A percentile compares a stretch with the other conserved stretches of the same genome.
phyloP scores from a whole-genome alignment of 1,284 basidiomycete species.

The Ceratobasidium sp. region DNA sequence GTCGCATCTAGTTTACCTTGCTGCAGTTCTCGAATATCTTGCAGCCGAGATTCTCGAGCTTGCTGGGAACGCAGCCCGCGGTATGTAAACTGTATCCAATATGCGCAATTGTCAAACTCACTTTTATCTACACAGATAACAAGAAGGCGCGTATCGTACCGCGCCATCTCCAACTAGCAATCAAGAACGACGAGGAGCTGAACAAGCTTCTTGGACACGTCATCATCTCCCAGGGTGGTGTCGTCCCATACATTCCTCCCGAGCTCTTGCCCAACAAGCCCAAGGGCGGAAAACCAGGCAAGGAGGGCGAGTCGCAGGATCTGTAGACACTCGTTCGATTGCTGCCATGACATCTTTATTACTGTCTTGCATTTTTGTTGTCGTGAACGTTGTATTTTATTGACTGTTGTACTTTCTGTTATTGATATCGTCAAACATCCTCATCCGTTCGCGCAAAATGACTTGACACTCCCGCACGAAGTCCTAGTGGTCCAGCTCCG shows the following conservation, averaged over 20 bases:
- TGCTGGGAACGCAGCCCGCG: constrained; percentile 45
- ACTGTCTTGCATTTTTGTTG: constrained; percentile 20
- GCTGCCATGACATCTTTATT: constrained; percentile 32
- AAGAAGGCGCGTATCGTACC: constrained; percentile 65
- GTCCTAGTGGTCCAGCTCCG: too few relatives aligned
- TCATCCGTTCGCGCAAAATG: too few relatives aligned
- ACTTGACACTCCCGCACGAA: too few relatives aligned
- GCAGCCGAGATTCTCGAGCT: constrained; percentile 48
- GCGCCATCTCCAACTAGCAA: constrained; percentile 83
- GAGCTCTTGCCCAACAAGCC: constrained; percentile 45
- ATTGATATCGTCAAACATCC: constrained; percentile 15
- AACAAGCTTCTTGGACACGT: constrained; percentile 83
- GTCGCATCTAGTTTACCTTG: constrained; percentile 43
- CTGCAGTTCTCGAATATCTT: constrained; percentile 47
- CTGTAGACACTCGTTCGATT: constrained; percentile 55
- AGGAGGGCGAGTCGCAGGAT: constrained; percentile 40
- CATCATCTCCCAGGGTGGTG: constrained; percentile 91
- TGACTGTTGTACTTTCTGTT: constrained; percentile 28
- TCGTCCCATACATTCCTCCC: constrained; percentile 74
- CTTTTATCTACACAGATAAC: constrained; percentile 55
- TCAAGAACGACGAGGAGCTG: constrained; percentile 86
- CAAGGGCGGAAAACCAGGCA: constrained; percentile 76
- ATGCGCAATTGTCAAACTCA: background rate
- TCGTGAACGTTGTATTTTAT: constrained; percentile 36
- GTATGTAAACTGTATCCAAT: constrained; percentile 23